Evolutionary conservation across 75 land plant genomes (phyloP).

Genomic region (Sequoia sempervirens): DNA sequence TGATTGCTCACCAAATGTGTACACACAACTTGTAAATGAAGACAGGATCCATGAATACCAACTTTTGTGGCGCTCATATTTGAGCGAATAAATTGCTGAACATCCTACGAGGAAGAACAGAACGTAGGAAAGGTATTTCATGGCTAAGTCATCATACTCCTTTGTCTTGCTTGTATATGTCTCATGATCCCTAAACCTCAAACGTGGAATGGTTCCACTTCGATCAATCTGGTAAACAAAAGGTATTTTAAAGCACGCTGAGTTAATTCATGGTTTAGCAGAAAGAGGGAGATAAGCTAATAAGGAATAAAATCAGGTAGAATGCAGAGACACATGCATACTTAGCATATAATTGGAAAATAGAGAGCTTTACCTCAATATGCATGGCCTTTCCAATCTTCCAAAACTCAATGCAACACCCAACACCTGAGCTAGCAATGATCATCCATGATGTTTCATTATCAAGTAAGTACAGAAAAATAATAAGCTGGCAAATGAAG

Average conservation of each 20-base stretch:
- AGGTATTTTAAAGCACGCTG: neutral
- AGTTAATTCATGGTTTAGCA: neutral
- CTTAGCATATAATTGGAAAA: neutral
- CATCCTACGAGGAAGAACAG: constrained; percentile 78
- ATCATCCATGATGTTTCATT: constrained; percentile 99
- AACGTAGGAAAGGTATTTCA: constrained; percentile 88
- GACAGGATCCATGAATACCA: constrained; percentile 99
- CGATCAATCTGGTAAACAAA: constrained; percentile 71
- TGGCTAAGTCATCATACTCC: constrained; percentile 98
- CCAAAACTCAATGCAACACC: constrained; percentile 99
- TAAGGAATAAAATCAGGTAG: neutral
- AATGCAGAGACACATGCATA: neutral
- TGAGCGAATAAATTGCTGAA: constrained; percentile 83
- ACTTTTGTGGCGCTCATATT: constrained; percentile 94
- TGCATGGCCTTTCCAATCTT: constrained; percentile 99
- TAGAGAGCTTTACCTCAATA: constrained; percentile 69
- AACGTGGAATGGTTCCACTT: constrained; percentile 63
- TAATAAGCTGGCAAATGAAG: constrained; percentile 83
- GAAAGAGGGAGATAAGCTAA: neutral
- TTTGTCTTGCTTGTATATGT: constrained; percentile 95
- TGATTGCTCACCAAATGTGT: constrained; percentile 83
- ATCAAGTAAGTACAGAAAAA: constrained; percentile 94
- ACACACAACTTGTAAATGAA: constrained; percentile 95
- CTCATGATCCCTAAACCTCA: constrained; percentile 90
- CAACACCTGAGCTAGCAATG: constrained; percentile 92